A percentile compares a stretch with the other conserved stretches of the same genome.
These are phyloP conservation scores for Pseudozyma thailandica DNA, from an alignment of 1,284 basidiomycete species.

Conservation along the genomic window DNA sequence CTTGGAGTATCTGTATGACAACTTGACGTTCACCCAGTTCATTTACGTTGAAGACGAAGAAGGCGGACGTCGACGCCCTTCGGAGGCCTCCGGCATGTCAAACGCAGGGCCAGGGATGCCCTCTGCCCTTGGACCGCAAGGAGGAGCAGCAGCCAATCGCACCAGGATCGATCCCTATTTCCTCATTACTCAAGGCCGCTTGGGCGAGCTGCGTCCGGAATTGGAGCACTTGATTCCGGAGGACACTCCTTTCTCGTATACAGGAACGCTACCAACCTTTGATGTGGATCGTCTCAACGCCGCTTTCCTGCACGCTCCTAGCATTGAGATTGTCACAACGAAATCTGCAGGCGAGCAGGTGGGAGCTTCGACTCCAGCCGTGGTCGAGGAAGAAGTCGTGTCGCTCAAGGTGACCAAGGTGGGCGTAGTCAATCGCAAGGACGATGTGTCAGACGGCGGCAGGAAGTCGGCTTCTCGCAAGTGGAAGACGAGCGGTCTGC, in stretches of 20 bases:
- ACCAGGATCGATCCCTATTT: slow-evolving; percentile 89
- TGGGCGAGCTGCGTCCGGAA: slow-evolving; percentile 74
- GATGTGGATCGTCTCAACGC: slow-evolving; percentile 47
- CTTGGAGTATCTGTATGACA: slow-evolving; percentile 96
- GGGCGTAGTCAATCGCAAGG: slow-evolving; percentile 83
- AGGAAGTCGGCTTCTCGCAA: slow-evolving; percentile 81
- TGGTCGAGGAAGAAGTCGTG: slow-evolving; percentile 48
- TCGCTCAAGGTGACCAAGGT: slow-evolving; percentile 83
- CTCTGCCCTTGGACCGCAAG: slow-evolving; percentile 18
- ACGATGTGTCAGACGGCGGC: slow-evolving; percentile 77
- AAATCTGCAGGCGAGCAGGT: slow-evolving; percentile 21
- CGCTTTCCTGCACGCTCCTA: slow-evolving; percentile 55
- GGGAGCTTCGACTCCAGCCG: slow-evolving; percentile 7
- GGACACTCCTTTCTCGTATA: slow-evolving; percentile 55
- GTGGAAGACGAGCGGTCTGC: slow-evolving; percentile 87
- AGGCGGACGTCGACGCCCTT: slow-evolving; percentile 26
- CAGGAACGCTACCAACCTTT: slow-evolving; percentile 39
- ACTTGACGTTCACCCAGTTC: slow-evolving; percentile 90
- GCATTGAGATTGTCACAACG: slow-evolving; percentile 60
- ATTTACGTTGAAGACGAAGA: slow-evolving; percentile 86
- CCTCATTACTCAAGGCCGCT: slow-evolving; percentile 80
- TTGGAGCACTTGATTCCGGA: slow-evolving; percentile 54
- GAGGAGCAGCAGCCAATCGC: slow-evolving; percentile 59
- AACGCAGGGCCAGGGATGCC: slow-evolving; percentile 7
- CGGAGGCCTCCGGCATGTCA: slow-evolving; percentile 29